Percentiles rank a stretch among this genome's conserved stretches.
phyloP scores from a whole-genome alignment of 2,329 filamentous ascomycete species.

The Neurospora sp. region DNA sequence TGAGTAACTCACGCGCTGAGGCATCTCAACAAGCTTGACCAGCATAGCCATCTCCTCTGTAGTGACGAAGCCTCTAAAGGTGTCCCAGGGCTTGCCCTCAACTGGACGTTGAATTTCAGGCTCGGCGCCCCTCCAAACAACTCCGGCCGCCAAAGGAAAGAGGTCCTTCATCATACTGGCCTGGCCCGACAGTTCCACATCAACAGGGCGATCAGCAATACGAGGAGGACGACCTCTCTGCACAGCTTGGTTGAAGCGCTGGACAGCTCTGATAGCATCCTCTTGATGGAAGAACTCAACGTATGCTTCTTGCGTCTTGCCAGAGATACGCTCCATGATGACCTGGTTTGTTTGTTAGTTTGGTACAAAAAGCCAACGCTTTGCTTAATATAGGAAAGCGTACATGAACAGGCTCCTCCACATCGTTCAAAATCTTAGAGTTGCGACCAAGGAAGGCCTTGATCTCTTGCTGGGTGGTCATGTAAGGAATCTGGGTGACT shows the following conservation, averaged over 20 bases:
- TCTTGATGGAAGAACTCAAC: conserved; percentile 44
- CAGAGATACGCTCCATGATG: conserved; percentile 53
- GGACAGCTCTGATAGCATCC: conserved; percentile 44
- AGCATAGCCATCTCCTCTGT: conserved; percentile 55
- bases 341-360: conserved; percentile 17
- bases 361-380: too few species aligned
- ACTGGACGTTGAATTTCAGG: conserved; percentile 31
- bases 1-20: conserved; percentile 43
- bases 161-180: conserved; percentile 49
- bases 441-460: conserved; percentile 50
- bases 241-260: conserved; percentile 30
- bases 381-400: too few species aligned
- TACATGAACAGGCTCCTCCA: conserved; percentile 45
- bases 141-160: conserved; percentile 47
- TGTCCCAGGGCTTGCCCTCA: conserved; percentile 32
- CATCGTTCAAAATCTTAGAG: conserved; percentile 43
- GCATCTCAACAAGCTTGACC: conserved; percentile 51
- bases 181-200: conserved; percentile 47
- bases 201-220: conserved; percentile 47
- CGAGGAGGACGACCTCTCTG: conserved; percentile 31
- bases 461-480: conserved; percentile 41
- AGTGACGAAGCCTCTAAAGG: conserved; percentile 51
- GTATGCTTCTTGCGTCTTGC: conserved; percentile 52
- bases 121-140: conserved; percentile 40
- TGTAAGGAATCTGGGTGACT: conserved; percentile 42